These are phyloP conservation scores for Aspergillus ochraceoroseus DNA, from an alignment of 2,329 filamentous ascomycete species.

Conservation along the genomic window DNA sequence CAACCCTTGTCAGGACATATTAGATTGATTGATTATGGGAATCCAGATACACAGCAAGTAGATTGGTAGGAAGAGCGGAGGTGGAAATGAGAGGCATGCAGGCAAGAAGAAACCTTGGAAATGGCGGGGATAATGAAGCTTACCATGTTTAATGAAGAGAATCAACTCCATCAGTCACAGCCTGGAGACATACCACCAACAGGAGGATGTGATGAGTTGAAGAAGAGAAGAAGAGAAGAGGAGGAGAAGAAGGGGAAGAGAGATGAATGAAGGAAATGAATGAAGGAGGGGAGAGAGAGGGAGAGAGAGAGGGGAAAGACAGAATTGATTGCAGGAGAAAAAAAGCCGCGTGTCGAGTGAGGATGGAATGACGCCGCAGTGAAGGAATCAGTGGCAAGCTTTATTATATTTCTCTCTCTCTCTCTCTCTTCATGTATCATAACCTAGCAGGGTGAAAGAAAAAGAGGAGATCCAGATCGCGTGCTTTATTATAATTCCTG, in stretches of 20 bases:
- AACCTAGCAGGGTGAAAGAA: conserved; percentile 1
- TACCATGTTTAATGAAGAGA: conserved; percentile 36
- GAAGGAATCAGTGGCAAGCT: not conserved
- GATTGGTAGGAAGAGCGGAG: conserved; percentile 3
- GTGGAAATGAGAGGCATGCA: not conserved
- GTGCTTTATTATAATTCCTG: conserved; percentile 1
- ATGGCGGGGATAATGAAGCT: no score
- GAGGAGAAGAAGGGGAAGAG: not conserved
- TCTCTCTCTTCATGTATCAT: no score
- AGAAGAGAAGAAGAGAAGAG: not conserved
- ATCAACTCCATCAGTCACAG: conserved; percentile 26
- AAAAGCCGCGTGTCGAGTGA: not conserved
- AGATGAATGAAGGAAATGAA: conserved; percentile 4
- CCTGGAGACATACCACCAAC: conserved; percentile 3
- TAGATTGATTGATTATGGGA: conserved; percentile 1
- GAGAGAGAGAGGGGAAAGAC: conserved; percentile 7
- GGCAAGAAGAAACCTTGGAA: conserved; percentile 10
- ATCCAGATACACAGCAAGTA: not conserved
- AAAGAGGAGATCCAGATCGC: conserved; percentile 7
- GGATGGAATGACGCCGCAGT: conserved; percentile 4
- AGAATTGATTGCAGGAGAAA: not conserved
- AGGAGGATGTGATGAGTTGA: conserved; percentile 1
- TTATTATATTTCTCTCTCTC: no score
- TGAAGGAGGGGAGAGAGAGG: conserved; percentile 10
- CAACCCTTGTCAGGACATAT: conserved; percentile 36